Conservation (phyloP, 2,329 filamentous ascomycete genomes). For the Scedosporium aurantiacum region DNA sequence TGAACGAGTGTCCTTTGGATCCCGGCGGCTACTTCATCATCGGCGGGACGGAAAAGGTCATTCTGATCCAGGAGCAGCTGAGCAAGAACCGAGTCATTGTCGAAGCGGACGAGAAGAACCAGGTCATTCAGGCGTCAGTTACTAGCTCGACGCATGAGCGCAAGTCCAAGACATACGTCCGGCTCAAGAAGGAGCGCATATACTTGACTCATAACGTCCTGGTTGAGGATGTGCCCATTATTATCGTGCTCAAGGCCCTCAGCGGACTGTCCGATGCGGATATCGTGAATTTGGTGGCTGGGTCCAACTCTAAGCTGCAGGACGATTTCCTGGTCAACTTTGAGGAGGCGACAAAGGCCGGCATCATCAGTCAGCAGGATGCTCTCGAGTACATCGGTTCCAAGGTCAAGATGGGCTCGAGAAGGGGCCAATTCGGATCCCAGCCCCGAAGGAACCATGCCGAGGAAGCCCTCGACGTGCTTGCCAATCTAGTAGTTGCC, state of each 20-base stretch:
- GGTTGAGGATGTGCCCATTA: constrained; percentile 87
- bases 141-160: constrained; percentile 96
- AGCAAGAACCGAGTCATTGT: constrained; percentile 99
- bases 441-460: constrained; percentile 64
- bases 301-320: constrained; percentile 78
- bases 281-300: constrained; percentile 83
- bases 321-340: constrained; percentile 95
- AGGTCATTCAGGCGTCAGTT: constrained; percentile 87
- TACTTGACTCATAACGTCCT: constrained; percentile 87
- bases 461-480: constrained; percentile 83
- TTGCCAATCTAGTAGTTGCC: constrained; percentile 86
- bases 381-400: constrained; percentile 85
- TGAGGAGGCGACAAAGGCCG: constrained; percentile 74
- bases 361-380: constrained; percentile 87
- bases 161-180: constrained; percentile 95
- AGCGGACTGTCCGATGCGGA: constrained; percentile 91
- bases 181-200: constrained; percentile 86
- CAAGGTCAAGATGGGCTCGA: constrained; percentile 77
- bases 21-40: constrained; percentile 98
- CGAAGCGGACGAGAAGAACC: constrained; percentile 84
- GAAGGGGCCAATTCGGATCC: constrained; percentile 39
- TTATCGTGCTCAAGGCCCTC: constrained; percentile 84
- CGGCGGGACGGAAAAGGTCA: constrained; percentile 95
- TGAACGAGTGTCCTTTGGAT: constrained; percentile 93
- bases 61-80: constrained; percentile 93